Base-by-base conservation (phyloP, 139 green algal genomes). In the Pseudopediastrum boryanum region DNA sequence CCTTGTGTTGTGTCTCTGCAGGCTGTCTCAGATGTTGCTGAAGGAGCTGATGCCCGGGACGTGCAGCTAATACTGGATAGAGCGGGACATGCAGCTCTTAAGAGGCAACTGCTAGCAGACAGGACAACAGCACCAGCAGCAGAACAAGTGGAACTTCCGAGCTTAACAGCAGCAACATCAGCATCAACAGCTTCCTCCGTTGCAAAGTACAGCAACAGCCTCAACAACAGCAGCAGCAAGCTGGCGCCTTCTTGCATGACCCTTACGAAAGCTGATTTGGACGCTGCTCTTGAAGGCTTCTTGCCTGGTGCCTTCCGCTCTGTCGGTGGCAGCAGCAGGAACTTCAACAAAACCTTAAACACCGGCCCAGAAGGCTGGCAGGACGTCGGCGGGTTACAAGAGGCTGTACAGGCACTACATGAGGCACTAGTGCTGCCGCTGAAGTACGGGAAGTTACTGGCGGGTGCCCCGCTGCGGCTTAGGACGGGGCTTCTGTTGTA, bases 401-500 rank as follows among this genome's bases (percentile, higher is more conserved):
- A 95, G 29, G 95, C 89, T n/a, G 84, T 86, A 29, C 69, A 56
- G 3, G 89, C 89, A 25, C 85, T 99, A 76, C 75, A 87, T 16
- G 96, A 99, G 79, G 86, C 89, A 7, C 84, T 99, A 56, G 84
- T 93, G 76, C 80, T 98, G 69, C 95, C 95, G 19, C 71, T 89
- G 12, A 88, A 85, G 64, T 88, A 89, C 66, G 46, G 63, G 23
- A 44, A 66, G n/a, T 78, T 95, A 29, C 85, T 95, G 27, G 82
- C 85, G 27, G 59, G 59, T 35, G 92, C 92, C 4, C 94, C 95
- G 1, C 85, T 99, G 72, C 89, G 96, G 16, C 89, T 98, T 67
- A 87, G 92, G 38, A 97, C 94, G 44, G 95, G 95, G 13, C 85
- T 97, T 65, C 89, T 99, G 79, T 88, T 99, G 61, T 99, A 97